Evolutionary conservation across 2,329 filamentous ascomycete species (phyloP).

Genomic region (Apiospora hydei): DNA sequence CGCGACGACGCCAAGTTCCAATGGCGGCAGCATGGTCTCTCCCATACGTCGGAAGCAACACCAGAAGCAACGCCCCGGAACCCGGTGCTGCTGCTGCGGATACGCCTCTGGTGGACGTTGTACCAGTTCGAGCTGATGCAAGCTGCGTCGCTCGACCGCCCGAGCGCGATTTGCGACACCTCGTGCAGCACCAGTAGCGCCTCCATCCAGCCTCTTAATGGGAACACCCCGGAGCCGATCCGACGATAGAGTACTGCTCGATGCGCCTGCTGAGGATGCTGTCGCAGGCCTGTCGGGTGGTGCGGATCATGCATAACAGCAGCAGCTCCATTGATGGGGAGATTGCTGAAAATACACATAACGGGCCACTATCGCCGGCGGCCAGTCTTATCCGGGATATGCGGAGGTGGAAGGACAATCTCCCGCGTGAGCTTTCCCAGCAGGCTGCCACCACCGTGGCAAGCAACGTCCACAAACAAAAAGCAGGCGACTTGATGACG

Average conservation of each 20-base stretch:
- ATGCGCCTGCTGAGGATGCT: conserved; percentile 46
- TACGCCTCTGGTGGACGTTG: conserved; percentile 44
- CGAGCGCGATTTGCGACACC: conserved; percentile 49
- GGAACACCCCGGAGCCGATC: background rate
- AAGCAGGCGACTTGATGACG: background rate
- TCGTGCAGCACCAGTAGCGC: conserved; percentile 41
- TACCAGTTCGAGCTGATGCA: conserved; percentile 48
- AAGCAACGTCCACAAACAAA: background rate
- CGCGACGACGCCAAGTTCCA: conserved; percentile 41
- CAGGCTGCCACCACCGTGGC: conserved; percentile 39
- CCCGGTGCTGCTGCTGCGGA: conserved; percentile 40
- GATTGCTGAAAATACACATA: conserved; percentile 43
- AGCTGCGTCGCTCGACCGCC: conserved; percentile 51
- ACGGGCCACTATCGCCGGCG: conserved; percentile 46
- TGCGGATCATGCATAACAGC: conserved; percentile 37
- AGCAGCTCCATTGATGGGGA: background rate
- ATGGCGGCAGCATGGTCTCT: too few relatives aligned
- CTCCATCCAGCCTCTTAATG: conserved; percentile 29
- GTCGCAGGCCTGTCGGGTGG: conserved; percentile 46
- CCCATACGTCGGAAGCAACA: background rate
- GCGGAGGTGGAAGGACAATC: conserved; percentile 45
- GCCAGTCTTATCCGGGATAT: conserved; percentile 47
- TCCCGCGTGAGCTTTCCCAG: conserved; percentile 46
- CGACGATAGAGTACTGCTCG: conserved; percentile 39
- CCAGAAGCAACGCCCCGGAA: conserved; percentile 34